A percentile compares a stretch with the other conserved stretches of the same genome.
Conservation (phyloP, 352 stramenopile species). For the Phytophthora hybrid region DNA sequence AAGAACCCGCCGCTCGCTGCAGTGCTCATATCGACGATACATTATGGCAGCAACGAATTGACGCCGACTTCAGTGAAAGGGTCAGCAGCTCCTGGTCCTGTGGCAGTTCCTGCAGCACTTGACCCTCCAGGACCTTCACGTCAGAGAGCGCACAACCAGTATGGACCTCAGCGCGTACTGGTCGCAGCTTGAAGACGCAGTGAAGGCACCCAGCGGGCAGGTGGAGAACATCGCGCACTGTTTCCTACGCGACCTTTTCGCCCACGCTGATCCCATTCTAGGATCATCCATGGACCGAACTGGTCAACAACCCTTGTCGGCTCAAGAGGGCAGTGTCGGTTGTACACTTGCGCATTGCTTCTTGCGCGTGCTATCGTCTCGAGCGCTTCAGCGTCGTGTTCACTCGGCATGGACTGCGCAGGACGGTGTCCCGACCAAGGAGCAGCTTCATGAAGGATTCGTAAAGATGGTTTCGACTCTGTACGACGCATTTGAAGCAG, state of each 20-base stretch:
- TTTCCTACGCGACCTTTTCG: neutral
- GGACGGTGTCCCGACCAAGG: neutral
- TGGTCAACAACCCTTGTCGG: neutral
- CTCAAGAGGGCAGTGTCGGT: neutral
- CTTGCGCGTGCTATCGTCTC: neutral
- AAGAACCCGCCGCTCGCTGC: too few species aligned
- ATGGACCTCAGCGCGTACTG: neutral
- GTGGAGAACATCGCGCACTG: neutral
- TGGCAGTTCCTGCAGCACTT: neutral
- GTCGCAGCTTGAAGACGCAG: neutral
- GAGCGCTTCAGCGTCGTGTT: neutral
- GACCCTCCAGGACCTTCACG: neutral
- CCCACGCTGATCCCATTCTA: neutral
- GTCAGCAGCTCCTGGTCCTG: neutral
- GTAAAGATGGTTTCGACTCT: neutral
- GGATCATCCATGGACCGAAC: neutral
- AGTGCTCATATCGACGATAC: neutral
- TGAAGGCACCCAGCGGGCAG: neutral
- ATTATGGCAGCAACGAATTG: neutral
- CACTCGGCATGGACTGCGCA: neutral
- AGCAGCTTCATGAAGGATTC: constrained; percentile 3
- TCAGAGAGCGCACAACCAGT: neutral
- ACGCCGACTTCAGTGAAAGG: neutral
- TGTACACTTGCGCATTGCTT: neutral
- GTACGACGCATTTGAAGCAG: neutral